A percentile compares a stretch with the other conserved stretches of the same genome.
These are phyloP conservation scores for Cyclocybe cylindracea DNA, from an alignment of 768 basidiomycete species.

Conservation along the genomic window DNA sequence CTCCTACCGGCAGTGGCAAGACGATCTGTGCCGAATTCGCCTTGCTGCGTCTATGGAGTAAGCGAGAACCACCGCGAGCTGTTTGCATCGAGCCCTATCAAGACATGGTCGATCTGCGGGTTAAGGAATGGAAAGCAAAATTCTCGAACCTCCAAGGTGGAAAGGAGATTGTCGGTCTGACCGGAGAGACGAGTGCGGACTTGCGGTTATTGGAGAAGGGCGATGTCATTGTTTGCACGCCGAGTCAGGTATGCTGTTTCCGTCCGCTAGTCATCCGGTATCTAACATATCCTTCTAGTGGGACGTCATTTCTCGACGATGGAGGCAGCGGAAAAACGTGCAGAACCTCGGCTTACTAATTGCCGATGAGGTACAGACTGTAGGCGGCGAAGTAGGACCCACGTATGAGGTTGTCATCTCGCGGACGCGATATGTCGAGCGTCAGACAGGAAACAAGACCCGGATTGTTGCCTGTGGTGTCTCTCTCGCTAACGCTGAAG, in stretches of 20 bases:
- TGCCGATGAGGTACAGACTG: slow-evolving; percentile 92
- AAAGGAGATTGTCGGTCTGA: slow-evolving; percentile 91
- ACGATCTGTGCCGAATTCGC: slow-evolving; percentile 98
- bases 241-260: slow-evolving; percentile 66
- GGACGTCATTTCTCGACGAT: slow-evolving; percentile 92
- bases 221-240: slow-evolving; percentile 94
- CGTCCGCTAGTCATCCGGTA: not conserved
- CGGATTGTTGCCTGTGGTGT: slow-evolving; percentile 95
- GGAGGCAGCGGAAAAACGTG: slow-evolving; percentile 97
- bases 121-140: slow-evolving; percentile 86
- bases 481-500: slow-evolving; percentile 92
- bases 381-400: slow-evolving; percentile 93
- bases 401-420: slow-evolving; percentile 97
- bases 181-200: slow-evolving; percentile 93
- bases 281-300: slow-evolving; percentile 51
- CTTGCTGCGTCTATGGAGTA: slow-evolving; percentile 92
- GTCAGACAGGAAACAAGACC: slow-evolving; percentile 90
- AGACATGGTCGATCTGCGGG: slow-evolving; percentile 94
- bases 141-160: slow-evolving; percentile 84
- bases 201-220: slow-evolving; percentile 86
- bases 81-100: slow-evolving; percentile 97
- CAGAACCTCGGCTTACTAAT: slow-evolving; percentile 92
- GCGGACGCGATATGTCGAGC: slow-evolving; percentile 93
- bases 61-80: slow-evolving; percentile 75
- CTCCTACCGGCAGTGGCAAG: slow-evolving; percentile 96